These are phyloP conservation scores for Cyberlindnera maclurae DNA, from an alignment of 805 yeast genomes.

Conservation along the genomic window DNA sequence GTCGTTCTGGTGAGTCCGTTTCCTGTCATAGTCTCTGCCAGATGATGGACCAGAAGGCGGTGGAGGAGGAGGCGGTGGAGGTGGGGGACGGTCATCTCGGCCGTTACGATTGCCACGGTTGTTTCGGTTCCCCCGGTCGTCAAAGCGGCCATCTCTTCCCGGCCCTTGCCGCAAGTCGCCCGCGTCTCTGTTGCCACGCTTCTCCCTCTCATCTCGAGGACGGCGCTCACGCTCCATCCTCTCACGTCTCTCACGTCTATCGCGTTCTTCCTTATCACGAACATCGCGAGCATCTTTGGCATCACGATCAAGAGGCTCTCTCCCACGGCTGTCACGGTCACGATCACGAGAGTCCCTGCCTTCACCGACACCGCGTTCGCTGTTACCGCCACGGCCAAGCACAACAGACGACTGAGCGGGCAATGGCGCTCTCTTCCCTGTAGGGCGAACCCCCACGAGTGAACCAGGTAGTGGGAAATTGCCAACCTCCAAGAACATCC, in stretches of 20 bases:
- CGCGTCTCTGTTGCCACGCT: no score
- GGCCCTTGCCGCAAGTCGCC: no score
- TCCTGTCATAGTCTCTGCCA: neutral
- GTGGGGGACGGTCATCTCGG: conserved; percentile 2
- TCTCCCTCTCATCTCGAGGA: neutral
- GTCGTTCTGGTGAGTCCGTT: conserved; percentile 1
- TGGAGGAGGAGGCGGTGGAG: conserved; percentile 15
- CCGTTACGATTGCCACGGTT: neutral
- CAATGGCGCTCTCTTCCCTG: conserved; percentile 3
- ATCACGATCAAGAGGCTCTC: neutral
- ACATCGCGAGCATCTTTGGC: neutral
- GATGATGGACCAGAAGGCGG: conserved; percentile 1
- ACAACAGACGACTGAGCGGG: conserved; percentile 2
- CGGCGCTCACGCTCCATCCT: neutral
- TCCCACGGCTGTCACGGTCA: neutral
- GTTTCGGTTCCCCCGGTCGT: neutral
- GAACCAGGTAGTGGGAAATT: conserved; percentile 1
- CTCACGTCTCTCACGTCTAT: neutral
- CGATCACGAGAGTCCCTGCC: neutral
- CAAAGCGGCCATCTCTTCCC: neutral
- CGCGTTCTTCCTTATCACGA: neutral
- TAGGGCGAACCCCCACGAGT: neutral
- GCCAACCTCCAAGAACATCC: neutral
- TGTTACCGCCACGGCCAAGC: neutral
- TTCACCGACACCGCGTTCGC: neutral